Percentiles rank a stretch among this genome's conserved stretches.
phyloP scores from a whole-genome alignment of 371 early-diverging fungal genomes.

The Mortierella sp. region DNA sequence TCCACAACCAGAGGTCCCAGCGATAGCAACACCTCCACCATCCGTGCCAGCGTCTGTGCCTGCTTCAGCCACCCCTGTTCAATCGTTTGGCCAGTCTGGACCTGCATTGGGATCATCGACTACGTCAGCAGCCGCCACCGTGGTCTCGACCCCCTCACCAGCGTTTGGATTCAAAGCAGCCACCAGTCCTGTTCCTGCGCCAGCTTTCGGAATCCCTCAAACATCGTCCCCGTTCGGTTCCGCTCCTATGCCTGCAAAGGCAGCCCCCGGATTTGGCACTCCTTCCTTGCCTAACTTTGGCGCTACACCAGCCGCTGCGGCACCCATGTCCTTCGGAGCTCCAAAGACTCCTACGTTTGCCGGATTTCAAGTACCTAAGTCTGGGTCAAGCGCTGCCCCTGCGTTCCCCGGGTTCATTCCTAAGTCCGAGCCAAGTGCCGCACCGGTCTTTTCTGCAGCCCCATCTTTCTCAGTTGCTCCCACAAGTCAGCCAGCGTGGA shows the following conservation, averaged over 20 bases:
- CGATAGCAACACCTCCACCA: slow-evolving; percentile 7
- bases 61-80: neutral
- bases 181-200: neutral
- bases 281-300: slow-evolving; percentile 8
- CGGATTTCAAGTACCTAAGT: slow-evolving; percentile 18
- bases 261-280: neutral
- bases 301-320: neutral
- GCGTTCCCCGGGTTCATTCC: slow-evolving; percentile 13
- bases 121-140: neutral
- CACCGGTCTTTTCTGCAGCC: neutral
- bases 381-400: neutral
- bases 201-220: slow-evolving; percentile 18
- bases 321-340: neutral
- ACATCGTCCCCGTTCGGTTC: slow-evolving; percentile 9
- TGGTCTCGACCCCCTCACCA: slow-evolving; percentile 12
- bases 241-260: neutral
- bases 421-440: neutral
- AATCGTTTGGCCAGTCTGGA: neutral
- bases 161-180: slow-evolving; percentile 15
- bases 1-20: slow-evolving; percentile 14
- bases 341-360: slow-evolving; percentile 15
- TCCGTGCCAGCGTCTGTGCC: neutral
- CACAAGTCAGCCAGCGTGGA: neutral
- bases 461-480: neutral
- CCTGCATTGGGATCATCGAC: slow-evolving; percentile 12